Base-by-base conservation (phyloP, 2,329 filamentous ascomycete species). In the Biscogniauxia marginata region DNA sequence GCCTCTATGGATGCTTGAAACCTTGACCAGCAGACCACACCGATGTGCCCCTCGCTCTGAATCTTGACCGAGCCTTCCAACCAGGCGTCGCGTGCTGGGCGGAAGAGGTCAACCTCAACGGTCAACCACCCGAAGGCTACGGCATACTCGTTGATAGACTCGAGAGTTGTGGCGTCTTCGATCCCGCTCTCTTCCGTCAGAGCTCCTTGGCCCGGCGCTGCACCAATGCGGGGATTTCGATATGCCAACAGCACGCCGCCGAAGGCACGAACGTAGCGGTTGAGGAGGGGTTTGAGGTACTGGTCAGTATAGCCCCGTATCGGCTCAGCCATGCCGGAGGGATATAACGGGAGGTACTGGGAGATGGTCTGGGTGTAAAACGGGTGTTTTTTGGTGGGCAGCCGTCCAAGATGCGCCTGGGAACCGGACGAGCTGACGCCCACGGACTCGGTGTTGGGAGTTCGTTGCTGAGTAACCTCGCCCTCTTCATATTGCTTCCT, bases 1-100 rank as follows among this genome's bases (percentile, higher is more conserved):
- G 87, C 81, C 66, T 93, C 89, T 57, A 99, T 90, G 46, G 88
- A 91, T 1, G 93, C 90, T 64, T 95, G 96, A 80, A 98, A 98
- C 63, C 91, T 85, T 72, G 93, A 93, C 75, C 91, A 93, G 71
- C 91, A 95, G 9, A 96, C 85, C 2, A 97, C 83, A 19, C 93
- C 93, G 6, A 99, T 81, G 69, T 97, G 91, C 6, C 91, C 91
- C 65, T 95, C 90, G 49, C 89, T 93, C 70, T 96, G 91, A 24
- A 97, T 79, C 67, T 93, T 95, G 54, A 97, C 83, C 63, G 82
- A 87, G 9, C 91, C 95, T 63, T 93, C 87, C 69, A 98, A 82
- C 73, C 83, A 85, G 7, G 86, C 84, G 34, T 90, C 90, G 47
- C 84, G 83, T 52, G 81, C 79, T 0, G 95, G 93, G 25, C 88